Evolutionary conservation across 345 rosid genomes (phyloP).

Genomic region (Brassica carinata): DNA sequence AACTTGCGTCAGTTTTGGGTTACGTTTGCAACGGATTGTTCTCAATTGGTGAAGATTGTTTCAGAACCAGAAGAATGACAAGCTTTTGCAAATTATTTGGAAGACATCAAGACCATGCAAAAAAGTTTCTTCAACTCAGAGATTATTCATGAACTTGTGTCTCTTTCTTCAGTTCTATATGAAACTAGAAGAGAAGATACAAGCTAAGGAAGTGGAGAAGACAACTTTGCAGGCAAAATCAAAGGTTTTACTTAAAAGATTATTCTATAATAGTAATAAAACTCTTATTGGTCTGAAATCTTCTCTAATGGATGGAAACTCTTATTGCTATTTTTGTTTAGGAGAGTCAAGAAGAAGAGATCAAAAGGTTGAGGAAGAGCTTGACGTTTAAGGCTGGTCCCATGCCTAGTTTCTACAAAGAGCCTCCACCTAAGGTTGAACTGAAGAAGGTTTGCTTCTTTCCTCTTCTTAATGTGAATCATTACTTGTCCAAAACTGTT

Average conservation of each 20-base stretch:
- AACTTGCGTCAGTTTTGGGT: too few species aligned
- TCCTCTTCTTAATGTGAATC: conserved; percentile 17
- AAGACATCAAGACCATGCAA: too few species aligned
- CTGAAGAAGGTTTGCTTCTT: conserved; percentile 72
- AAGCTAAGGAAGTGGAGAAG: conserved; percentile 85
- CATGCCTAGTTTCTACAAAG: conserved; percentile 95
- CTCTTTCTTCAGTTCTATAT: conserved; percentile 63
- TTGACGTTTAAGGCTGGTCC: conserved; percentile 94
- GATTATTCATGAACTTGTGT: not conserved
- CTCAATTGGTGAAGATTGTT: too few species aligned
- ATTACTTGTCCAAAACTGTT: not conserved
- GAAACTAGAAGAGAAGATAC: conserved; percentile 92
- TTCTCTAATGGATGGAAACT: not conserved
- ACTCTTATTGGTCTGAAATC: not conserved
- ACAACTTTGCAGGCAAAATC: conserved; percentile 82
- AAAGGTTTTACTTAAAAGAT: conserved; percentile 50
- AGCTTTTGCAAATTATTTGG: too few species aligned
- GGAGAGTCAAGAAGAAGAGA: conserved; percentile 95
- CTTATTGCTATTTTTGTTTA: conserved; percentile 37
- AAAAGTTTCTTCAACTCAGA: too few species aligned
- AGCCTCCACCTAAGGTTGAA: conserved; percentile 90
- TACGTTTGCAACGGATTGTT: too few species aligned
- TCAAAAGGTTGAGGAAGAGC: conserved; percentile 86
- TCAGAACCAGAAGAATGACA: too few species aligned
- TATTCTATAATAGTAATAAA: not conserved